phyloP scores from a whole-genome alignment of 1,284 basidiomycete species.

The Papiliotrema flavescens region DNA sequence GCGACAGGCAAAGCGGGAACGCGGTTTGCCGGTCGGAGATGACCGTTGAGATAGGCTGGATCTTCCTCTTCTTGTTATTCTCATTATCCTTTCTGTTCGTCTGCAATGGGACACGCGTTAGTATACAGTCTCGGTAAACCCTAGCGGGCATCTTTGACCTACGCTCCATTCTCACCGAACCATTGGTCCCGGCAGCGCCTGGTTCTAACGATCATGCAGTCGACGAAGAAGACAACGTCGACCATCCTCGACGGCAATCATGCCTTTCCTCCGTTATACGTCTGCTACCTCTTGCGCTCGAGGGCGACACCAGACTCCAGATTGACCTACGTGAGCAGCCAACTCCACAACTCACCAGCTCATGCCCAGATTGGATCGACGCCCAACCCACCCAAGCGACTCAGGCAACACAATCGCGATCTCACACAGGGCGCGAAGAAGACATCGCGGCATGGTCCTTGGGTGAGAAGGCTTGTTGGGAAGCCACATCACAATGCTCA shows the following conservation, averaged over 20 bases:
- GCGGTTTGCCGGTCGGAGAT: too few species aligned
- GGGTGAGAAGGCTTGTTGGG: conserved; percentile 52
- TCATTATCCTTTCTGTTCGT: too few species aligned
- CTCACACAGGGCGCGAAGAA: conserved; percentile 70
- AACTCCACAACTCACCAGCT: background rate
- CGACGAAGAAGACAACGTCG: conserved; percentile 26
- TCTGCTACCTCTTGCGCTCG: conserved; percentile 80
- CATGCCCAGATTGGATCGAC: conserved; percentile 73
- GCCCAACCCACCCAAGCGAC: conserved; percentile 70
- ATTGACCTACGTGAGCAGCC: conserved; percentile 53
- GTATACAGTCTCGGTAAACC: too few species aligned
- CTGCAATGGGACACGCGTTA: too few species aligned
- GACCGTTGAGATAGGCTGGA: too few species aligned
- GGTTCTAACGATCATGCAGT: too few species aligned
- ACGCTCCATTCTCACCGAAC: too few species aligned
- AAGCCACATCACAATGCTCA: background rate
- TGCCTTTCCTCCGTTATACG: conserved; percentile 72
- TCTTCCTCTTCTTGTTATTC: too few species aligned
- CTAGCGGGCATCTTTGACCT: too few species aligned
- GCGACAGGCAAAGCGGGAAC: too few species aligned
- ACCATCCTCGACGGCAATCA: conserved; percentile 55
- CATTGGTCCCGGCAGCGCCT: too few species aligned
- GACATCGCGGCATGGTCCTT: conserved; percentile 68
- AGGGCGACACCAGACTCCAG: conserved; percentile 57
- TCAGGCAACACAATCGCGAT: conserved; percentile 83